Conservation (phyloP, 106 monocot species). For the Cymbidium sinense region DNA sequence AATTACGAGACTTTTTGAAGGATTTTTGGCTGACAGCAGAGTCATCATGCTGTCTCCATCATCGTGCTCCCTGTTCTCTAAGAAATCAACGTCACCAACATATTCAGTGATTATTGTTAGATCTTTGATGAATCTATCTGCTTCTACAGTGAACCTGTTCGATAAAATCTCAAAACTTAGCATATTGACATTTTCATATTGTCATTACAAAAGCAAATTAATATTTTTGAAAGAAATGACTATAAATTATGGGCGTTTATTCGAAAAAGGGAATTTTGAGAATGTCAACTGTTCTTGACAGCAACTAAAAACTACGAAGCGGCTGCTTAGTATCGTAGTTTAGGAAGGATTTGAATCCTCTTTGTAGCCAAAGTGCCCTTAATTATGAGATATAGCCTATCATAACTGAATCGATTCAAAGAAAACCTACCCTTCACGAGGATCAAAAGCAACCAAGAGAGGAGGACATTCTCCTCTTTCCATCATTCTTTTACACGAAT, state of each 20-base stretch:
- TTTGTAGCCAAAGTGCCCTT: too few relatives aligned
- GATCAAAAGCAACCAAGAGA: conserved; percentile 76
- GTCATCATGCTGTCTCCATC: conserved; percentile 99
- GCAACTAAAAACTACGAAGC: too few relatives aligned
- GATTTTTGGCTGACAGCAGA: conserved; percentile 47
- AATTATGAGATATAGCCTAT: too few relatives aligned
- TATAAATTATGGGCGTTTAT: too few relatives aligned
- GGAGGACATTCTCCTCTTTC: conserved; percentile 82
- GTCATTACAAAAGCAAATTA: too few relatives aligned
- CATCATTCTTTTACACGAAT: conserved; percentile 82
- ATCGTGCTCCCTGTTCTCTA: conserved; percentile 65
- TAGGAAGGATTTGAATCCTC: too few relatives aligned
- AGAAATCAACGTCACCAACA: conserved; percentile 85
- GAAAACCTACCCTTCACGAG: conserved; percentile 52
- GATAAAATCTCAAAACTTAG: too few relatives aligned
- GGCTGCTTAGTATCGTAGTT: too few relatives aligned
- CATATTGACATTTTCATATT: too few relatives aligned
- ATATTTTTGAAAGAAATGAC: too few relatives aligned
- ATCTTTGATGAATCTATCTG: conserved; percentile 83
- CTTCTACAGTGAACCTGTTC: conserved; percentile 94
- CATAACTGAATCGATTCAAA: background rate
- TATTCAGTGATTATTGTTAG: conserved; percentile 86
- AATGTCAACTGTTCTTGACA: too few relatives aligned
- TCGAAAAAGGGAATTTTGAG: too few relatives aligned
- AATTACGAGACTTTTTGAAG: conserved; percentile 74